These are phyloP conservation scores for Recurvomyces mirabilis DNA, from an alignment of 495 filamentous ascomycete genomes.

Conservation along the genomic window DNA sequence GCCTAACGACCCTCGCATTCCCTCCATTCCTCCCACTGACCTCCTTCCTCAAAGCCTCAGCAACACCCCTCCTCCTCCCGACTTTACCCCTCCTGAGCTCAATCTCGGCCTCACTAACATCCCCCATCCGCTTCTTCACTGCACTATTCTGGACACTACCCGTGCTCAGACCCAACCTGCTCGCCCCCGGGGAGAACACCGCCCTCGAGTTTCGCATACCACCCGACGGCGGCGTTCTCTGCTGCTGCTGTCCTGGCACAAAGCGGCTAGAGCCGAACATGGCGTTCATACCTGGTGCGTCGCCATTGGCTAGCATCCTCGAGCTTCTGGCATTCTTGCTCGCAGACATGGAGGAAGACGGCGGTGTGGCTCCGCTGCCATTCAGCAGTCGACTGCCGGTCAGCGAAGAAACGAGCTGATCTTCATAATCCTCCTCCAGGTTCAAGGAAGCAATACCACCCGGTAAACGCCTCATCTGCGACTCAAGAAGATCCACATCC, in stretches of 20 bases:
- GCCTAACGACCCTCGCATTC: too few relatives aligned
- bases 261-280: constrained; percentile 33
- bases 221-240: constrained; percentile 8
- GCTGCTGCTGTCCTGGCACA: too few relatives aligned
- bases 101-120: constrained; percentile 38
- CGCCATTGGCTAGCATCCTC: constrained; percentile 22
- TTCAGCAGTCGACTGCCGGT: constrained; percentile 4
- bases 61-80: constrained; percentile 43
- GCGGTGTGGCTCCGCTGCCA: constrained; percentile 1
- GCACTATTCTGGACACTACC: constrained; percentile 37
- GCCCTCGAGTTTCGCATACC: constrained; percentile 21
- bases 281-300: constrained; percentile 12
- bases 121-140: constrained; percentile 25
- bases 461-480: constrained; percentile 66
- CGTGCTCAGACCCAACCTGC: constrained; percentile 32
- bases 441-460: constrained; percentile 18
- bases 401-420: constrained; percentile 15
- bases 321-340: not conserved
- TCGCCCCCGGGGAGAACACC: constrained; percentile 31
- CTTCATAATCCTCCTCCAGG: constrained; percentile 15
- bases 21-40: constrained; percentile 27
- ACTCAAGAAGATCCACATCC: constrained; percentile 81
- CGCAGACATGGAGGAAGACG: not conserved
- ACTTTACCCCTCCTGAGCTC: constrained; percentile 46
- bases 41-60: constrained; percentile 34